Base-by-base conservation (phyloP, 2,329 filamentous ascomycete genomes). In the Aspergillus sp. region DNA sequence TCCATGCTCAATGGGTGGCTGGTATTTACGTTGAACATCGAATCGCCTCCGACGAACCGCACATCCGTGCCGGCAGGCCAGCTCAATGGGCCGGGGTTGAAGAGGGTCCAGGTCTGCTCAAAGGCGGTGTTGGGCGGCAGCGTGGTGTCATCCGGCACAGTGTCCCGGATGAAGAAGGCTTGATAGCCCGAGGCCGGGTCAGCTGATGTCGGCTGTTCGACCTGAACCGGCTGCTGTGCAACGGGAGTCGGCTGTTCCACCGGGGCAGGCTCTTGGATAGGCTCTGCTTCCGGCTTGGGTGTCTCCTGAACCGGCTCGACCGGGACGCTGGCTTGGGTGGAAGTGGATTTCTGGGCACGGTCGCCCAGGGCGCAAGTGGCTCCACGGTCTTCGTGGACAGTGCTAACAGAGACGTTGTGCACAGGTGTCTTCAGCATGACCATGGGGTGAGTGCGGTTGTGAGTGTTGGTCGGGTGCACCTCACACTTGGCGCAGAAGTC, bases 341-440 rank as follows among this genome's bases (percentile, higher is more conserved):
- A 77, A 39, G 77, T 69, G 39, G 80, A 76, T 59, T 55, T 68
- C 30, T 65, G 66, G 17, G 65, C 65, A 38, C 78, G 83, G 71
- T 96, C 92, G 56, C 92, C 92, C 84, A 96, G 87, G 39, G 82
- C 75, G n/a, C 85, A 83, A 72, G 90, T 84, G 47, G 77, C 78
- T 61, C 86, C 90, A 67, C 87, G 81, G 61, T 92, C 87, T 77
- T 96, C 91, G 56, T 89, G 90, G 64, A 90, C 83, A 8, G 94
- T 98, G 53, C 88, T 93, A 55, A 99, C 90, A 63, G 86, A 93
- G 38, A 96, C 91, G 67, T 91, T 89, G 67, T 91, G 90, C 52
- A 99, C 89, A 8, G 94, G 90, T 2, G 91, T 96, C 84, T 92
- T 96, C 82, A 99, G 92, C 81, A 96, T 97, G 82, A 99, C 92